Evolutionary conservation across 192 early-diverging fungal genomes (phyloP), one percentile per base, ranked within the genome.

Genomic region (Chytriomyces sp.): DNA sequence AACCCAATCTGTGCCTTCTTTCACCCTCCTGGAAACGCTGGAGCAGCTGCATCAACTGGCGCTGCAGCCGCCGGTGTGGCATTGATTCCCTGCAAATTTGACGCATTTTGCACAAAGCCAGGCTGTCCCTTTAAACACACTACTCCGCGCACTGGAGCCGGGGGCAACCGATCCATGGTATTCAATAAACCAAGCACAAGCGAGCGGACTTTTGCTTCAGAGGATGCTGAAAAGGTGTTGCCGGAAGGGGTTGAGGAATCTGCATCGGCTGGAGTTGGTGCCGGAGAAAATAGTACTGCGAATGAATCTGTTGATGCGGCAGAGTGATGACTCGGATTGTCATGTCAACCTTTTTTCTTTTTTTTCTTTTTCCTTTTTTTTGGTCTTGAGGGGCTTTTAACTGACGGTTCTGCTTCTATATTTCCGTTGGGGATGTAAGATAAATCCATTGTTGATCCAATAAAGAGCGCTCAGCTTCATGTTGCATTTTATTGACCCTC

Each of bases 61-160:
- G 50, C 69, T 11, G 46, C 65, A 61, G 74, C 35, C 35, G 35
- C 3, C 35, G 35, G 35, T 35, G 35, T 35, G 1, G 35, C 35
- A 35, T 35, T 35, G 35, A 35, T 83, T 47, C 71, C 77, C n/a
- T 84, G 83, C 71, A 74, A 66, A 43, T 84, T 70, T 35, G 83
- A 84, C 45, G 74, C 84, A 16, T 79, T 50, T 66, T 85, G 84
- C 63, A 82, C 48, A 28, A 64, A 75, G 48, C 80, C 80, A 26
- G 75, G 72, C 26, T 85, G 84, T 61, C 71, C 78, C 13, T 85
- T 62, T 63, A 60, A 74, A 35, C 84, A 85, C 49, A 35, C 74
- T 16, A 28, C 7, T 43, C 8, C 9, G 35, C n/a, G 48, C 16
- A 57, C 13, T 7, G 64, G 64, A 0, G 16, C 59, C 60, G 67